A percentile compares a stretch with the other conserved stretches of the same genome.
phyloP scores from a whole-genome alignment of 2,329 filamentous ascomycete species.

The Mycosphaerella arachidis region DNA sequence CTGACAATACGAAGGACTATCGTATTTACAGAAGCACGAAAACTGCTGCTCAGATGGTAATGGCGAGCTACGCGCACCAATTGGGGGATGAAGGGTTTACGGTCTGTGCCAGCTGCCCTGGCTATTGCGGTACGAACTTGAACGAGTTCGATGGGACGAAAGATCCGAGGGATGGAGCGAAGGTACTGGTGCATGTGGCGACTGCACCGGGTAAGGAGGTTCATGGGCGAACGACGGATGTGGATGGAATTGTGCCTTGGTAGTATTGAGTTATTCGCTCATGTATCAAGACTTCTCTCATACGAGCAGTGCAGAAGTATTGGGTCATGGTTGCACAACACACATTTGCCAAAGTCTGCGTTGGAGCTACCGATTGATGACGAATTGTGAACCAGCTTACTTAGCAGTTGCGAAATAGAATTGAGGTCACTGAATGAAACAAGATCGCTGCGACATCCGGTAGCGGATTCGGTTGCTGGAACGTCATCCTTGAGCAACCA shows the following conservation, averaged over 20 bases:
- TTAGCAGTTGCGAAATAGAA: too few relatives aligned
- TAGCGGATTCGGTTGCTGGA: too few relatives aligned
- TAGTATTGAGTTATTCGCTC: background rate
- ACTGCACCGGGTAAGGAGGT: constrained; percentile 24
- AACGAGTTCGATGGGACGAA: constrained; percentile 24
- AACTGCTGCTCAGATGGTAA: constrained; percentile 29
- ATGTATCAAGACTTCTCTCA: too few relatives aligned
- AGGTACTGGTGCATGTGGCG: constrained; percentile 22
- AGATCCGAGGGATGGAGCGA: constrained; percentile 30
- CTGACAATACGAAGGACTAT: constrained; percentile 10
- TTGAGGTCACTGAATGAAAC: too few relatives aligned
- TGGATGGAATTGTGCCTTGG: constrained; percentile 25
- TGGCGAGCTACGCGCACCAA: constrained; percentile 18
- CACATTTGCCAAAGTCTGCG: too few relatives aligned
- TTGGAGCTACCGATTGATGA: too few relatives aligned
- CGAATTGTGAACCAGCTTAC: too few relatives aligned
- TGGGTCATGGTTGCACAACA: too few relatives aligned
- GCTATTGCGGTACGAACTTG: constrained; percentile 25
- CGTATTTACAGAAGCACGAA: constrained; percentile 25
- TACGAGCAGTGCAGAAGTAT: too few relatives aligned
- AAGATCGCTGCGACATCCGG: too few relatives aligned
- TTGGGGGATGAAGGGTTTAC: constrained; percentile 27
- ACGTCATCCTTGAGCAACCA: too few relatives aligned
- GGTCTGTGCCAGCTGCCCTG: constrained; percentile 20
- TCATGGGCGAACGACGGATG: constrained; percentile 23